Base-by-base conservation (phyloP, 2,329 filamentous ascomycete species). In the Pseudogymnoascus sp. region DNA sequence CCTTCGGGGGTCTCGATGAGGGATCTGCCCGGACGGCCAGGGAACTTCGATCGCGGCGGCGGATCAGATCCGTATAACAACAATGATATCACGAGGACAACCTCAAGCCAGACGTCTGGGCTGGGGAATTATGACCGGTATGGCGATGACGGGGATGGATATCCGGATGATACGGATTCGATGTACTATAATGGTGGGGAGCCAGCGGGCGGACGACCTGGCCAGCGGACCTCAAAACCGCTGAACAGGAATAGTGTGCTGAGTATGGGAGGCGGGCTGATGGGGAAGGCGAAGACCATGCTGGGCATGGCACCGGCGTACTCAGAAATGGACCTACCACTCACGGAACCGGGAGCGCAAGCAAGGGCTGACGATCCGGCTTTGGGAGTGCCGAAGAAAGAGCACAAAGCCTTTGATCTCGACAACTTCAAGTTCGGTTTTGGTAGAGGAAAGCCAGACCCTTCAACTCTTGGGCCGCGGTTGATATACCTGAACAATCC, bases 401-500 rank as follows among this genome's bases (percentile, higher is more conserved):
- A 67, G 8, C 62, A 74, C 69, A 89, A 81, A 74, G 86, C 80
- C 68, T 86, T 90, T 68, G 85, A 85, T 68, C 79, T 87, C 70
- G 83, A 85, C 68, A 90, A 85, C 72, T 95, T 97, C 85, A 96
- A 91, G 77, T 97, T 96, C 74, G 91, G 92, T 58, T 92, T 97
- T 74, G 91, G 91, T 17, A 81, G 90, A 71, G 82, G 86, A 67
- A 94, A 94, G 74, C 84, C 87, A 44, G 94, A 99, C 74, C 92
- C 93, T 6, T 91, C 93, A 44, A 95, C 91, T 5, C 80, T 97
- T 31, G 94, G 94, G 9, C 94, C 94, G 44, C 85, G 94, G 67
- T 86, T 97, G 68, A 97, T 99, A 73, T 86, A 95, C 73, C 84
- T 99, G 72, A 99, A 99, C 82, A 97, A 99, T 72, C 89, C 92